Evolutionary conservation across 768 basidiomycete species (phyloP).

Genomic region (Jaapia argillacea): DNA sequence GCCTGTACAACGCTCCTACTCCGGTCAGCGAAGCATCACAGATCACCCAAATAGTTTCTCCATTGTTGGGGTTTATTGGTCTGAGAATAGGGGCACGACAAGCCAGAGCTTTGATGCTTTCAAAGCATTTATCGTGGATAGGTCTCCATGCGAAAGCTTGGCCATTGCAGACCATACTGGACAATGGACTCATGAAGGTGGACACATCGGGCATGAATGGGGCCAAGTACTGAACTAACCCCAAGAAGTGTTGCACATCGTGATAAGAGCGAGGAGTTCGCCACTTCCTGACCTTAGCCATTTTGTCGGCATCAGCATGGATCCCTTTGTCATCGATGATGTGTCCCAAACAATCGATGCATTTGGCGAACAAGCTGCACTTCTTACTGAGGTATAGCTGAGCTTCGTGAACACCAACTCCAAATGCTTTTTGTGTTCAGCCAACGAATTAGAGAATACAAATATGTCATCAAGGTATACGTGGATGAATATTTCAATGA

Average conservation of each 20-base stretch:
- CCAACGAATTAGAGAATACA: slow-evolving; percentile 28
- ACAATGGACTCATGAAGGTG: slow-evolving; percentile 21
- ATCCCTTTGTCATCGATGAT: slow-evolving; percentile 20
- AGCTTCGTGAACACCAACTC: slow-evolving; percentile 10
- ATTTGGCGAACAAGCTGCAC: slow-evolving; percentile 13
- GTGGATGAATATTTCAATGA: slow-evolving; percentile 29
- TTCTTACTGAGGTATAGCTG: slow-evolving; percentile 22
- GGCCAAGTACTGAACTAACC: slow-evolving; percentile 12
- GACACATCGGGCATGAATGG: slow-evolving; percentile 16
- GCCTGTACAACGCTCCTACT: slow-evolving; percentile 13
- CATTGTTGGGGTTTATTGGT: slow-evolving; percentile 1
- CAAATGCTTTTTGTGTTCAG: slow-evolving; percentile 16
- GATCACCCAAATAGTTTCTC: slow-evolving; percentile 13
- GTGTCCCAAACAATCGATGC: slow-evolving; percentile 24
- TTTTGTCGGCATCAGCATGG: slow-evolving; percentile 17
- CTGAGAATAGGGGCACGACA: background rate
- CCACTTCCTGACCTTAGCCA: slow-evolving; percentile 20
- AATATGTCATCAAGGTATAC: slow-evolving; percentile 37
- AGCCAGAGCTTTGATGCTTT: slow-evolving; percentile 3
- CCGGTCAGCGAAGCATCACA: slow-evolving; percentile 11
- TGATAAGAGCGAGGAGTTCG: slow-evolving; percentile 15
- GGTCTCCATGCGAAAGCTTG: slow-evolving; percentile 15
- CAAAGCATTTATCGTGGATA: slow-evolving; percentile 12
- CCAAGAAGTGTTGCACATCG: slow-evolving; percentile 9
- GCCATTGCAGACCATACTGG: slow-evolving; percentile 18